Evolutionary conservation across 805 yeast genomes (phyloP).

Genomic region (Candida sonorensis): DNA sequence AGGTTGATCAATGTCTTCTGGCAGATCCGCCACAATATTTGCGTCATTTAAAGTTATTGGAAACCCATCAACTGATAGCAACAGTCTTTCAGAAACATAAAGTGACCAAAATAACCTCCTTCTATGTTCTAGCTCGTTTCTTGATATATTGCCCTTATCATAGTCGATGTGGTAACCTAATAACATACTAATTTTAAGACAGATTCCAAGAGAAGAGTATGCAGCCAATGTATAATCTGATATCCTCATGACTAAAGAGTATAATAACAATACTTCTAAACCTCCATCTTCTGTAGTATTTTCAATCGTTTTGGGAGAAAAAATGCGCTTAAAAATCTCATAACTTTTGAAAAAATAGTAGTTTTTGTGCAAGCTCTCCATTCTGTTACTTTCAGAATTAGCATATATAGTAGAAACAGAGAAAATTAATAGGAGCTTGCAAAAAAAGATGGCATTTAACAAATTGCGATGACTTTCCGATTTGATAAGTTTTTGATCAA

Average conservation of each 20-base stretch:
- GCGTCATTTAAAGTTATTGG: constrained; percentile 67
- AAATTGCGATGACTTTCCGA: constrained; percentile 39
- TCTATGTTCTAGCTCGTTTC: constrained; percentile 39
- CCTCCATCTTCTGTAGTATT: constrained; percentile 65
- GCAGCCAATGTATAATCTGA: constrained; percentile 69
- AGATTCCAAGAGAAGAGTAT: constrained; percentile 62
- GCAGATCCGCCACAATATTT: constrained; percentile 62
- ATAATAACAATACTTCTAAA: constrained; percentile 55
- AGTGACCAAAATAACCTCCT: constrained; percentile 21
- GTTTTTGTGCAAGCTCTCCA: no score
- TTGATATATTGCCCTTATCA: constrained; percentile 41
- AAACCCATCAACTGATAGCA: constrained; percentile 64
- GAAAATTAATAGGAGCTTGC: constrained; percentile 57
- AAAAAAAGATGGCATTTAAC: constrained; percentile 61
- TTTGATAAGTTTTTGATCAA: no score
- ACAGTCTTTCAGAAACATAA: constrained; percentile 40
- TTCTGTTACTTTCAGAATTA: constrained; percentile 19
- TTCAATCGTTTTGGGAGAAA: no score
- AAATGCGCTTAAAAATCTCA: no score
- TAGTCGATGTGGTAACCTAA: constrained; percentile 71
- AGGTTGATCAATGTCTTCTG: constrained; percentile 52
- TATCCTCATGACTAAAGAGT: constrained; percentile 64
- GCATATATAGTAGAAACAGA: constrained; percentile 70
- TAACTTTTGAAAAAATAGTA: no score
- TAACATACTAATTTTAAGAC: constrained; percentile 54